Conservation (phyloP, 306 rosid genomes). For the Pachyrhizus erosus region DNA sequence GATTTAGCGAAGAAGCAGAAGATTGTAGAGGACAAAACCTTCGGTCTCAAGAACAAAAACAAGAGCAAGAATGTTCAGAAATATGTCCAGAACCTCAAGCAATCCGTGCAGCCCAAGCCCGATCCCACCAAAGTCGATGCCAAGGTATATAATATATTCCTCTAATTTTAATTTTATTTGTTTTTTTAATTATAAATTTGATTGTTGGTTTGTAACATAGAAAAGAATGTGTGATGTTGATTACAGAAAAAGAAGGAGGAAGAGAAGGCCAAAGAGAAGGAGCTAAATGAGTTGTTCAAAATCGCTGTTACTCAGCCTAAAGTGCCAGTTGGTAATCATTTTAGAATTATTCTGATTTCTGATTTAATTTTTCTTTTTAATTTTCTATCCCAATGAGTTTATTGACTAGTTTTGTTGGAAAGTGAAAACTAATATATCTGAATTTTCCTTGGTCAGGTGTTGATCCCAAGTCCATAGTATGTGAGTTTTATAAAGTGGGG, state of each 20-base stretch:
- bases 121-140: conserved; percentile 69
- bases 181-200: background rate
- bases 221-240: background rate
- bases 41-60: conserved; percentile 94
- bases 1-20: conserved; percentile 97
- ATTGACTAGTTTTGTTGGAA: background rate
- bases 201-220: background rate
- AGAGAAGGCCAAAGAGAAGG: conserved; percentile 92
- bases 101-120: conserved; percentile 70
- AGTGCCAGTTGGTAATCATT: conserved; percentile 81
- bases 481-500: conserved; percentile 92
- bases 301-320: conserved; percentile 94
- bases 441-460: conserved; percentile 70
- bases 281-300: conserved; percentile 89
- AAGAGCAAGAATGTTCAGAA: conserved; percentile 91
- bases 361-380: background rate
- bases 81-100: conserved; percentile 81
- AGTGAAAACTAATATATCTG: background rate
- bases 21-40: conserved; percentile 94
- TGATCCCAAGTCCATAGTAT: conserved; percentile 94
- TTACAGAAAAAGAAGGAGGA: conserved; percentile 97
- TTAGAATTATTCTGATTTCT: background rate
- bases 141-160: conserved; percentile 51
- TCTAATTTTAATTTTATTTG: background rate
- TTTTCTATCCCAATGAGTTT: background rate